Percentiles rank a stretch among this genome's conserved stretches.
Conservation (phyloP, 1,284 basidiomycete species). For the Cryptococcus amylolentus region DNA sequence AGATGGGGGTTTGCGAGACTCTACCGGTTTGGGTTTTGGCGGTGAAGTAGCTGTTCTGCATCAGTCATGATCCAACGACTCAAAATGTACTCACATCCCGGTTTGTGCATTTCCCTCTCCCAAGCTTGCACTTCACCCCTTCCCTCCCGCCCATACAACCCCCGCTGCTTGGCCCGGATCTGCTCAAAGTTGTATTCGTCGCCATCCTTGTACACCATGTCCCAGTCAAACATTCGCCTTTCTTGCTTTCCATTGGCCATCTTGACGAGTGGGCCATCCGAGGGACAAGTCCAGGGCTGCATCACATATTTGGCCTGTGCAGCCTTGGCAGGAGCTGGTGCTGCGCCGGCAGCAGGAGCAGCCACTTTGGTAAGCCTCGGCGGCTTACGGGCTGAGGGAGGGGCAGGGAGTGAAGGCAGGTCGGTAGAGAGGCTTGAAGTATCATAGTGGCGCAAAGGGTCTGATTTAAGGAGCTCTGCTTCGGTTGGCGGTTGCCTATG, state of each 20-base stretch:
- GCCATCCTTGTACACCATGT: conserved; percentile 43
- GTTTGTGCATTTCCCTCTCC: conserved; percentile 45
- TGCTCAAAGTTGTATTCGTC: conserved; percentile 52
- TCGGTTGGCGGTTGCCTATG: conserved; percentile 43
- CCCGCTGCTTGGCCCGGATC: conserved; percentile 45
- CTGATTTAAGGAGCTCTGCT: conserved; percentile 55
- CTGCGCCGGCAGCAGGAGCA: conserved; percentile 16
- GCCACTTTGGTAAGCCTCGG: conserved; percentile 21
- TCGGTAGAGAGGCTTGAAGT: conserved; percentile 28
- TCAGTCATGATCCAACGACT: conserved; percentile 27
- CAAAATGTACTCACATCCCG: conserved; percentile 37
- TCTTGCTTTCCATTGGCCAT: conserved; percentile 44
- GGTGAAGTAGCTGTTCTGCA: conserved; percentile 51
- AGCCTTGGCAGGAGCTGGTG: conserved; percentile 25
- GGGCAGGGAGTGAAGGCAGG: conserved; percentile 29
- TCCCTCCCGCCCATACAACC: conserved; percentile 43
- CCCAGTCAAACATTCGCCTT: conserved; percentile 49
- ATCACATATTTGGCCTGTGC: conserved; percentile 17
- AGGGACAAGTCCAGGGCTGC: conserved; percentile 42
- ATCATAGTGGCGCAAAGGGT: conserved; percentile 57
- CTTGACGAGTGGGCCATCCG: conserved; percentile 38
- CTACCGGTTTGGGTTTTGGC: conserved; percentile 22
- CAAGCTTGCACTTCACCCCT: conserved; percentile 40
- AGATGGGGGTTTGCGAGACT: conserved; percentile 53
- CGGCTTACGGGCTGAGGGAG: conserved; percentile 31